Evolutionary conservation across 2,329 filamentous ascomycete species (phyloP), one percentile per base, ranked within the genome.

Genomic region (Exophiala phaeomuriformis): DNA sequence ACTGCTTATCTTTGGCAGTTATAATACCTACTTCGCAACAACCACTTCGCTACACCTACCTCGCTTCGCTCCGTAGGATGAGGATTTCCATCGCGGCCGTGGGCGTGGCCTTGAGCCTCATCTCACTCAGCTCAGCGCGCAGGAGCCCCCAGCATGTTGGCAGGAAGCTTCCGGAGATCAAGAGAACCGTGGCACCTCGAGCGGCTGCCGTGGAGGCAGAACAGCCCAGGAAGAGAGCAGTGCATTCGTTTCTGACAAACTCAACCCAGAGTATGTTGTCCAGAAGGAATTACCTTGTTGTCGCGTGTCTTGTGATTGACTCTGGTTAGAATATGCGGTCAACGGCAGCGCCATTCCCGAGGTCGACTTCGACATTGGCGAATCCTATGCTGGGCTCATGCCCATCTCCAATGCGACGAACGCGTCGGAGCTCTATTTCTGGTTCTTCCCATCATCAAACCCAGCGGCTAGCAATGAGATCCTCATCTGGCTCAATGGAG

Each of bases 401-500:
- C 79, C 80, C 4, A 81, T 83, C 59, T 75, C 75, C 6, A 42
- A 67, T 66, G 51, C 67, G 63, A 58, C 51, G 69, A 6, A 75
- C 35, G 69, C 70, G 0, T 68, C 71, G 10, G 64, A 65, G 49
- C 66, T 79, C 1, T 79, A 72, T 61, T 79, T 77, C 61, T 72
- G 73, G 72, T 74, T 75, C 59, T 76, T 75, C 53, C 75, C 75
- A 33, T 72, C 73, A 1, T 68, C 66, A 4, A 71, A 75, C 42
- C 69, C 71, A 2, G 66, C 67, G 7, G 71, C 72, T 7, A 68
- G 68, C 3, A 72, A 77, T 41, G 71, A 74, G 60, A 68, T 69
- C 49, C n/a, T 63, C 47, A 56, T 59, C 9, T 64, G 62, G 62
- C 74, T 98, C 53, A 98, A 98, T 67, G 94, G 93, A 49, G 94